Percentiles rank a stretch among this genome's conserved stretches.
Evolutionary conservation across 2,329 filamentous ascomycete species (phyloP).

Genomic region (Trichoderma endophyticum): DNA sequence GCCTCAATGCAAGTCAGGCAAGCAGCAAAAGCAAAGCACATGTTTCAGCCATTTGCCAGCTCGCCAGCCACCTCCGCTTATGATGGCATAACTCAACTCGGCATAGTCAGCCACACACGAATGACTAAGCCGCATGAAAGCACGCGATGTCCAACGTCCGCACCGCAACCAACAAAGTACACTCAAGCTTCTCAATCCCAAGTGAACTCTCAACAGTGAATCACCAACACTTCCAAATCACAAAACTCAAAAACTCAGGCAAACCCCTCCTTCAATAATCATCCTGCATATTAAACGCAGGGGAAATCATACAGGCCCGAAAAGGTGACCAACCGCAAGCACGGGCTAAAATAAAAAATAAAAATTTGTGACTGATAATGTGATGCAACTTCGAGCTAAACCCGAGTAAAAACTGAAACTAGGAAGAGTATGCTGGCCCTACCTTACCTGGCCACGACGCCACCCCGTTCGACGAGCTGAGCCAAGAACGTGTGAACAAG

Average conservation of each 20-base stretch:
- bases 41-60: neutral
- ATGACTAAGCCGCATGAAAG: neutral
- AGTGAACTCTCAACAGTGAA: neutral
- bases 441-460: neutral
- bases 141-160: neutral
- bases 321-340: neutral
- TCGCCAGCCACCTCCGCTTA: neutral
- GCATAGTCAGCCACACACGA: neutral
- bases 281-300: neutral
- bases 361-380: neutral
- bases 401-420: neutral
- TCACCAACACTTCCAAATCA: neutral
- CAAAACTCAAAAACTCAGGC: neutral
- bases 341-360: neutral
- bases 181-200: neutral
- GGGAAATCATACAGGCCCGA: neutral
- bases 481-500: constrained; percentile 6
- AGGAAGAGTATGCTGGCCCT: neutral
- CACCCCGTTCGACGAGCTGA: neutral
- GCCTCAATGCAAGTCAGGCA: neutral
- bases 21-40: neutral
- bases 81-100: neutral
- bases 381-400: neutral
- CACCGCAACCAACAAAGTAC: neutral
- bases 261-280: neutral